Percentiles rank a stretch among this genome's conserved stretches.
phyloP scores from a whole-genome alignment of 2,329 filamentous ascomycete genomes.

The Leptoxyphium fumago region DNA sequence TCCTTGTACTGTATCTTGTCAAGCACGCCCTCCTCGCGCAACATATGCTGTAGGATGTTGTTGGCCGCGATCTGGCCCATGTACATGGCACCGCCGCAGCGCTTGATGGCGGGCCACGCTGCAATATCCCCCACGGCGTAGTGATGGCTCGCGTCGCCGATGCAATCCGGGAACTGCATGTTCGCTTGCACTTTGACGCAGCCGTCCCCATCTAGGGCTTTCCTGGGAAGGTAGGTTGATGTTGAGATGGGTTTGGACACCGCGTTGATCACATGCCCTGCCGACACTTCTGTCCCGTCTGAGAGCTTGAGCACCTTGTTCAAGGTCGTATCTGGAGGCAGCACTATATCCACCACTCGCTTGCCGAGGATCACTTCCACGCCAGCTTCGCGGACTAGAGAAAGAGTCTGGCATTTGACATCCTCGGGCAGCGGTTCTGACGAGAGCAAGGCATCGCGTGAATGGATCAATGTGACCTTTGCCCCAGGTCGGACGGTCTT shows the following conservation, averaged over 20 bases:
- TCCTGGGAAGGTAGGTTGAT: constrained; percentile 45
- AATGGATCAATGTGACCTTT: too few relatives aligned
- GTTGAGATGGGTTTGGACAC: constrained; percentile 27
- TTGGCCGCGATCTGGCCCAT: constrained; percentile 51
- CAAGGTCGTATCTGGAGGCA: too few relatives aligned
- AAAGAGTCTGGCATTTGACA: too few relatives aligned
- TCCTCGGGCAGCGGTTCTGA: too few relatives aligned
- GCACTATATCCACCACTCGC: too few relatives aligned
- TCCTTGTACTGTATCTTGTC: constrained; percentile 14
- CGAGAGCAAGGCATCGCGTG: too few relatives aligned
- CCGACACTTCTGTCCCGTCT: too few relatives aligned
- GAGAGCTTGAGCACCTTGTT: too few relatives aligned
- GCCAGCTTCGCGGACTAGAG: too few relatives aligned
- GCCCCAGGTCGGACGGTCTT: too few relatives aligned
- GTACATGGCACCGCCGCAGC: constrained; percentile 61
- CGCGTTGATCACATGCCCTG: too few relatives aligned
- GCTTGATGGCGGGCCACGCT: constrained; percentile 65
- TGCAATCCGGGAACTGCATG: constrained; percentile 37
- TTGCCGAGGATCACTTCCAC: too few relatives aligned
- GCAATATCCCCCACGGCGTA: constrained; percentile 57
- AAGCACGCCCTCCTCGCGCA: constrained; percentile 22
- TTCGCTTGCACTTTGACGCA: constrained; percentile 38
- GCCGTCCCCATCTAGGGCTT: constrained; percentile 46
- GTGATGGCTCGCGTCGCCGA: constrained; percentile 46
- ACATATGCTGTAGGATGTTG: constrained; percentile 53